Evolutionary conservation across 805 yeast genomes (phyloP), one percentile per base, ranked within the genome.

Genomic region (Candida schatavii): DNA sequence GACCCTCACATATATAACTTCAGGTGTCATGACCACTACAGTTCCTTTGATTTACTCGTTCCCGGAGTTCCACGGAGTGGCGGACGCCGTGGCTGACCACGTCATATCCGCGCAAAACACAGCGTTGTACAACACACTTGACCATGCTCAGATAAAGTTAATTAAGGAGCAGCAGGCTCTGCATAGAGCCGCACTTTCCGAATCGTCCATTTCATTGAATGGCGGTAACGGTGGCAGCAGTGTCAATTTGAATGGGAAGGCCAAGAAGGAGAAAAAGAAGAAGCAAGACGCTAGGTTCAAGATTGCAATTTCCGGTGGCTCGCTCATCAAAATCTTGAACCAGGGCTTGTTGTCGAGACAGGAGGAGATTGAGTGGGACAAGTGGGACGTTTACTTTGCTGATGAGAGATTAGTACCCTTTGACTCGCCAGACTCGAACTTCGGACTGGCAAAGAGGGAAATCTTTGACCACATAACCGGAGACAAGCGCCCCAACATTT

Each of bases 21-120:
- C n/a, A n/a, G 27, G 11, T 7, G 27, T 10, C 14, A 88, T 88
- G 96, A 88, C 96, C 2, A 87, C 96, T 3, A 86, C 96, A 4
- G 96, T 89, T 19, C 98, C 99, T 15, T 81, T 88, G 46, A 84
- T 91, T 40, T 90, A 88, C 74, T 87, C 97, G 39, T 91, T 93
- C 61, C 93, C 89, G 34, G 95, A 86, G 62, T 83, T 88, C 56
- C 72, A 81, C 22, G 93, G 87, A 14, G 97, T 91, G 25, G 97
- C 98, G 2, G 95, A 86, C 41, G 98, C 98, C 19, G 96, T 91
- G 22, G 97, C 97, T 1, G 97, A 93, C 64, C 96, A 90, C 62
- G 84, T 91, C 37, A 80, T 89, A 27, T 79, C 86, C 22, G 95
- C 96, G 10, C 98, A 93, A 66, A 87, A 90, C 56, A 64, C 75